Conservation (phyloP, 805 yeast genomes). For the Yamadazyma endophytica region DNA sequence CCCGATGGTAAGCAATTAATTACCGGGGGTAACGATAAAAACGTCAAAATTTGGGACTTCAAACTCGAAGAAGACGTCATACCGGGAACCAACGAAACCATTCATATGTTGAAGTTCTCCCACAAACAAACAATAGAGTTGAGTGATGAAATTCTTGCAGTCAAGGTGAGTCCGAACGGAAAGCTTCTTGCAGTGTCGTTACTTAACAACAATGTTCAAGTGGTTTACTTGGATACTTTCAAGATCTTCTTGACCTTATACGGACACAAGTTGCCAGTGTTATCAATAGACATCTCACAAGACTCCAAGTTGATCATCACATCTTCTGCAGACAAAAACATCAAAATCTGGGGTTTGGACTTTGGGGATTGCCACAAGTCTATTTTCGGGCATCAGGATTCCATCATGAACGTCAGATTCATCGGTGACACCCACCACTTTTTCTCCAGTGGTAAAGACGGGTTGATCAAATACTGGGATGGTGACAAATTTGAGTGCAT, state of each 20-base stretch:
- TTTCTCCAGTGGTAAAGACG: slow-evolving; percentile 88
- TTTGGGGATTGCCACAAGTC: slow-evolving; percentile 99
- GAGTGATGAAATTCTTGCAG: slow-evolving; percentile 77
- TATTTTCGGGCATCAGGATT: slow-evolving; percentile 93
- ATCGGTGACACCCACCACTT: slow-evolving; percentile 85
- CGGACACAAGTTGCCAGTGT: slow-evolving; percentile 95
- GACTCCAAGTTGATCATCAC: slow-evolving; percentile 88
- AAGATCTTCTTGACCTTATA: slow-evolving; percentile 86
- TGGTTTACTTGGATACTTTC: slow-evolving; percentile 80
- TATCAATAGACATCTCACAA: slow-evolving; percentile 83
- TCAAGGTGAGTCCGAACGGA: slow-evolving; percentile 75
- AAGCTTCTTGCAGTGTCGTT: slow-evolving; percentile 78
- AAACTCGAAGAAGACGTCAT: slow-evolving; percentile 61
- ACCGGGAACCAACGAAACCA: slow-evolving; percentile 58
- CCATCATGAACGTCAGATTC: slow-evolving; percentile 84
- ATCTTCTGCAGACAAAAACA: slow-evolving; percentile 95
- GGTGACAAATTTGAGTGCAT: slow-evolving; percentile 95
- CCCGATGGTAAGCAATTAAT: slow-evolving; percentile 81
- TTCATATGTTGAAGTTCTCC: slow-evolving; percentile 53
- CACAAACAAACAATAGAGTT: slow-evolving; percentile 83
- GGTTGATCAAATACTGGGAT: slow-evolving; percentile 92
- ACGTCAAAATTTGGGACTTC: slow-evolving; percentile 86
- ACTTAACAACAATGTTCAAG: slow-evolving; percentile 92
- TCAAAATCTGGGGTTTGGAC: slow-evolving; percentile 97
- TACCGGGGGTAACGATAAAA: slow-evolving; percentile 93